phyloP scores from a whole-genome alignment of 2,329 filamentous ascomycete genomes.

The Colletotrichum lindemuthianum region DNA sequence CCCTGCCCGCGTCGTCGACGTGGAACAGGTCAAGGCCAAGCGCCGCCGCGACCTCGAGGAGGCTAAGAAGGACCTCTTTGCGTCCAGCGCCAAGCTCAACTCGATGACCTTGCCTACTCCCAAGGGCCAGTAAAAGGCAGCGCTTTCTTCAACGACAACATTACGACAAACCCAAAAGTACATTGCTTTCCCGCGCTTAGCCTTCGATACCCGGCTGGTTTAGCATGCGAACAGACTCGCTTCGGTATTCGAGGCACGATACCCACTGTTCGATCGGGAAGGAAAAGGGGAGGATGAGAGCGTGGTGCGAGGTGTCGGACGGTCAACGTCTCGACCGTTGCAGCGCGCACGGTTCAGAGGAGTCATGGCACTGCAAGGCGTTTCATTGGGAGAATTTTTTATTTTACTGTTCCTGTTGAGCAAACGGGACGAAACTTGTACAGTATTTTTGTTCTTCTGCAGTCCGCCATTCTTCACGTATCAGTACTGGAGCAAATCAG shows the following conservation, averaged over 20 bases:
- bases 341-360: slow-evolving; percentile 15
- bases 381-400: slow-evolving; percentile 23
- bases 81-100: slow-evolving; percentile 43
- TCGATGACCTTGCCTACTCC: slow-evolving; percentile 7
- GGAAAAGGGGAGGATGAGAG: slow-evolving; percentile 3
- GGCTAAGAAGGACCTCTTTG: slow-evolving; percentile 58
- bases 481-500: slow-evolving; percentile 12
- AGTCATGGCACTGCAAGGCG: slow-evolving; percentile 29
- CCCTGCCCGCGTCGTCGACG: slow-evolving; percentile 41
- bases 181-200: slow-evolving; percentile 16
- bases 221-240: slow-evolving; percentile 22
- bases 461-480: slow-evolving; percentile 20
- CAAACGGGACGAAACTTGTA: slow-evolving; percentile 5
- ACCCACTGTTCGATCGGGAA: slow-evolving; percentile 29
- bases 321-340: slow-evolving; percentile 2
- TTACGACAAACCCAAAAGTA: slow-evolving; percentile 5
- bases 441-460: background rate
- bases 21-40: slow-evolving; percentile 45
- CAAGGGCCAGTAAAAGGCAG: slow-evolving; percentile 1
- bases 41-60: slow-evolving; percentile 54
- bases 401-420: background rate
- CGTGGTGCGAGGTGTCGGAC: slow-evolving; percentile 15
- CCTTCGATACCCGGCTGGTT: slow-evolving; percentile 17
- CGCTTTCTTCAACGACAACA: background rate
- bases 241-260: slow-evolving; percentile 22